phyloP scores from a whole-genome alignment of 768 basidiomycete genomes.

The Pulveroboletus sp. region DNA sequence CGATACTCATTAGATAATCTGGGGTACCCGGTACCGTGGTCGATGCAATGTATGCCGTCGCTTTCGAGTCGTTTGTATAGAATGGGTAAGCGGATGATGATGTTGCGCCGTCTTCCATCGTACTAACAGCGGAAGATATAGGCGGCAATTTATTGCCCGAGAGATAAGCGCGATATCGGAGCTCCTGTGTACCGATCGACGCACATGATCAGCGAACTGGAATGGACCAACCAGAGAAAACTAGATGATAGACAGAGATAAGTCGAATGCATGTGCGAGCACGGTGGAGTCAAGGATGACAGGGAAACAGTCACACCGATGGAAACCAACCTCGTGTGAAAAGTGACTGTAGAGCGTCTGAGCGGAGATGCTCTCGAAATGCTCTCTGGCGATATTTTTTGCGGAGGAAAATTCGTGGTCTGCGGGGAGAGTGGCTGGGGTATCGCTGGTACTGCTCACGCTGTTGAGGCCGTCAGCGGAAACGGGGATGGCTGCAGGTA shows the following conservation, averaged over 20 bases:
- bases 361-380: conserved; percentile 36
- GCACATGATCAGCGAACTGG: conserved; percentile 12
- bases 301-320: not conserved
- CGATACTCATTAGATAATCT: conserved; percentile 37
- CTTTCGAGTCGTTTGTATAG: conserved; percentile 21
- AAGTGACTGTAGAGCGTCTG: conserved; percentile 35
- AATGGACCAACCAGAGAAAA: not conserved
- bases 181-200: conserved; percentile 35
- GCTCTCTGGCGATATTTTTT: conserved; percentile 19
- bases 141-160: conserved; percentile 31
- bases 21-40: conserved; percentile 6
- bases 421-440: conserved; percentile 8
- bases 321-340: conserved; percentile 39
- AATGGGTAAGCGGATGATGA: conserved; percentile 9
- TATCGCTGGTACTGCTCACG: not conserved
- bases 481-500: conserved; percentile 33
- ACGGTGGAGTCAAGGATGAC: not conserved
- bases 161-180: conserved; percentile 39
- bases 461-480: not conserved
- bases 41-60: conserved; percentile 20
- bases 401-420: conserved; percentile 27
- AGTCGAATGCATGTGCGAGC: not conserved
- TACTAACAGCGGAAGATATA: not conserved
- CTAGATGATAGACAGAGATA: not conserved
- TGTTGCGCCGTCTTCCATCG: conserved; percentile 2